Base-by-base conservation (phyloP, 352 stramenopile species). In the Phytopythium cucurbitacearum region DNA sequence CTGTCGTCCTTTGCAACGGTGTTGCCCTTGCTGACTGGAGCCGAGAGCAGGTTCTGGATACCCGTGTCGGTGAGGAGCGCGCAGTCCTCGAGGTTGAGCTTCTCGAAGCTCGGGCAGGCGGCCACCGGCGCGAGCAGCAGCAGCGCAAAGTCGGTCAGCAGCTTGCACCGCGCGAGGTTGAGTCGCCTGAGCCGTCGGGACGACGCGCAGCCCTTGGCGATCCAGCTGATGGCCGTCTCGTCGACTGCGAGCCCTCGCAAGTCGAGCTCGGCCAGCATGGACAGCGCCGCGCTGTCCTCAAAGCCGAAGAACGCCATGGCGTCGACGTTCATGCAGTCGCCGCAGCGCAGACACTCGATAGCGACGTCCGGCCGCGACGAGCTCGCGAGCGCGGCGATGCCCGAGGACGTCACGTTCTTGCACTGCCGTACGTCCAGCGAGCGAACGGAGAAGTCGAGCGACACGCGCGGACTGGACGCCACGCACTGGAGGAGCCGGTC, bases 291-390 rank as follows among this genome's bases (percentile, higher is more conserved):
- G 16, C 73, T 87, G 11, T 56, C 72, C 32, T 87, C 80, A 59
- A 91, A 88, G 1, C 68, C 69, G 47, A 91, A 88, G 48, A 91
- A 91, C 10, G 78, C 78, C 76, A 87, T 89, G 40, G 81, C 78
- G 48, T 77, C 62, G 1, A 91, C 67, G 3, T 76, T 65, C 0
- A 84, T 57, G 48, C 80, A 91, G 35, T 91, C 65, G 2, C 71
- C 68, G 13, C 87, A 33, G 2, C 62, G 57, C 21, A 91, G 52
- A 13, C 59, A 32, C 34, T 60, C 36, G 44, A 67, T 47, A 5
- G 49, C 34, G 40, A 62, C 52, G 28, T 58, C 61, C 10, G 56
- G 46, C 9, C 85, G 11, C 8, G 56, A 36, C 0, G 74, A 71
- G 2, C 53, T 71, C 21, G 80, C 74, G 4, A 91, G 35, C n/a